Evolutionary conservation across 2,329 filamentous ascomycete species (phyloP), one percentile per base, ranked within the genome.

Genomic region (Boeremia lycopersici): DNA sequence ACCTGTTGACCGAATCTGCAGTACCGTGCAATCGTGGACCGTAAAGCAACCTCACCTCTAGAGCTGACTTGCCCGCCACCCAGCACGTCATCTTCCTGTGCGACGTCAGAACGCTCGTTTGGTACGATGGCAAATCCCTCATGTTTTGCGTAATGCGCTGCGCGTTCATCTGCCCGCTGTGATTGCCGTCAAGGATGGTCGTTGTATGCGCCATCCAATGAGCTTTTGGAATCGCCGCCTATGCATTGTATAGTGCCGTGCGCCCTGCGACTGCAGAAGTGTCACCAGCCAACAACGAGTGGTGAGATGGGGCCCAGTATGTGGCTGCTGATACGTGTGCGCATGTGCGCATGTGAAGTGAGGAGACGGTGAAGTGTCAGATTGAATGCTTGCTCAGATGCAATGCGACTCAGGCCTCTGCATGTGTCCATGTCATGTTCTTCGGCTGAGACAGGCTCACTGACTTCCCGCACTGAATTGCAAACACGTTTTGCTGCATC

Each of bases 241-340:
- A 28, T 26, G 31, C 46, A 31, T 15, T 42, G 42, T 42, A 34
- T 50, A 39, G 41, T 55, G 42, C 42, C 26, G 41, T 49, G 46
- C 46, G 31, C 52, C 52, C 40, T 49, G 30, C 40, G 35, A 50
- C 46, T 36, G 42, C 52, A 50, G 26, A 19, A 33, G 46, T 55
- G 31, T 36, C 46, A 55, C 52, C 46, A 42, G 26, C 40, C 35
- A 41, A 31, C 45, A 36, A 12, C 35, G 25, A 31, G 52, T 36
- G 34, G 42, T 35, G 26, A 53, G 45, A 30, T 28, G 40, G 23
- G 15, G n/a, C 34, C 26, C 15, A 36, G 40, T 45, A 46, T 34
- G 46, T 55, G 52, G 52, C 45, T 55, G 52, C 41, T 44, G 34
- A 48, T 48, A 54, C 34, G 51, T 48, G 45, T 44, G 41, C 35